Evolutionary conservation across 306 rosid genomes (phyloP).

Genomic region (Malus sylvestris): DNA sequence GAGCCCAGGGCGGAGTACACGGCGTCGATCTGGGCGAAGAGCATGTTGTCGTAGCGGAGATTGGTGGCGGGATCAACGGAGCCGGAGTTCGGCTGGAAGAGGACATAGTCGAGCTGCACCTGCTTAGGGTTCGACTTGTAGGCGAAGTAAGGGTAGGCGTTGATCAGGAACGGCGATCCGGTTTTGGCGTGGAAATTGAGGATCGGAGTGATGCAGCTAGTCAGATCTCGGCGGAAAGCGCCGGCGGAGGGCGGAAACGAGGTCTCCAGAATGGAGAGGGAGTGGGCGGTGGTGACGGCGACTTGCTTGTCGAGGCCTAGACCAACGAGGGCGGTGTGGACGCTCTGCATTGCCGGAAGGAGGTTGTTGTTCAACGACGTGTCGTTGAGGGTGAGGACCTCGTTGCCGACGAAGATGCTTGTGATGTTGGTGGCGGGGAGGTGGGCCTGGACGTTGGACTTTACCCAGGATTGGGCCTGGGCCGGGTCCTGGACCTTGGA

Average conservation of each 20-base stretch:
- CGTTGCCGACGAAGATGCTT: slow-evolving; percentile 86
- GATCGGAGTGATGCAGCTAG: slow-evolving; percentile 46
- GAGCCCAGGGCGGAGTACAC: slow-evolving; percentile 58
- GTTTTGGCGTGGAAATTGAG: slow-evolving; percentile 66
- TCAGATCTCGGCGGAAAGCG: slow-evolving; percentile 61
- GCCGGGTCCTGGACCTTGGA: slow-evolving; percentile 54
- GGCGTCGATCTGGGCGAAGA: slow-evolving; percentile 91
- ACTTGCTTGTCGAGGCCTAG: slow-evolving; percentile 62
- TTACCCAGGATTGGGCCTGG: slow-evolving; percentile 69
- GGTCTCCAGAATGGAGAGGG: slow-evolving; percentile 59
- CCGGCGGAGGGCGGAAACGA: slow-evolving; percentile 92
- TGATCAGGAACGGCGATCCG: slow-evolving; percentile 83
- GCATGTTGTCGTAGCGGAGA: slow-evolving; percentile 87
- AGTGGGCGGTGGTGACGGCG: slow-evolving; percentile 70
- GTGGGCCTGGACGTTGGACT: slow-evolving; percentile 58
- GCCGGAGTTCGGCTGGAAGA: slow-evolving; percentile 79
- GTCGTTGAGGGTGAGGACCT: slow-evolving; percentile 82
- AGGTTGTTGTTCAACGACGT: slow-evolving; percentile 43
- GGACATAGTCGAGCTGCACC: slow-evolving; percentile 60
- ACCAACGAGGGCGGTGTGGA: slow-evolving; percentile 60
- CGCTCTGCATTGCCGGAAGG: slow-evolving; percentile 81
- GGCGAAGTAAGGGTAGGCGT: slow-evolving; percentile 95
- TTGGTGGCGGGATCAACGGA: slow-evolving; percentile 53
- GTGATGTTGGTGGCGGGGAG: slow-evolving; percentile 73
- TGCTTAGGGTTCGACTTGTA: slow-evolving; percentile 75